Percentiles rank a stretch among this genome's conserved stretches.
Evolutionary conservation across 208 protist species (phyloP).

Genomic region (Wallacemonas sp.): DNA sequence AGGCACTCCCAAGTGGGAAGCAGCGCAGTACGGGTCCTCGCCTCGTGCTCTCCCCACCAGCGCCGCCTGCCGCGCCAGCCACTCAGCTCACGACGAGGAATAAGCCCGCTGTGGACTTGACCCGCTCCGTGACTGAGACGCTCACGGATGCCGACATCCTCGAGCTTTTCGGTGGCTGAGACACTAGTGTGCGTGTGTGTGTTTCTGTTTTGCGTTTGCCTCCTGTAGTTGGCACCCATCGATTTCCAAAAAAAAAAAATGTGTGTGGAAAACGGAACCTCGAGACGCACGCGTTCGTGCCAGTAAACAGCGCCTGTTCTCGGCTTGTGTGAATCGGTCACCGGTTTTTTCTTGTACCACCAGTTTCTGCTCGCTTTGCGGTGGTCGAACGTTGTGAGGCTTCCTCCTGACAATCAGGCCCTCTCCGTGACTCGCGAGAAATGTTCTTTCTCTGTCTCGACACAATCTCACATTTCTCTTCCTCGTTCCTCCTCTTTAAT

Average conservation of each 20-base stretch:
- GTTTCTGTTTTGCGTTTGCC: not conserved
- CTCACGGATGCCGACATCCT: constrained; percentile 77
- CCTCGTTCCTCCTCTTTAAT: too few species aligned
- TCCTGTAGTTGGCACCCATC: not conserved
- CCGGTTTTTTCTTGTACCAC: too few species aligned
- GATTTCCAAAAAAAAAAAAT: not conserved
- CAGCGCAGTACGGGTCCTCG: not conserved
- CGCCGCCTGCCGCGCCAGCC: not conserved
- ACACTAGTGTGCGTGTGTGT: not conserved
- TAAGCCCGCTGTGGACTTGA: constrained; percentile 18
- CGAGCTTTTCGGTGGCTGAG: constrained; percentile 60
- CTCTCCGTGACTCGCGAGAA: too few species aligned
- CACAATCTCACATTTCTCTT: too few species aligned
- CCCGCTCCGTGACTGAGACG: constrained; percentile 19
- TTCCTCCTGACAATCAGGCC: too few species aligned
- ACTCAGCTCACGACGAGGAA: not conserved
- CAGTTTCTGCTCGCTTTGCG: too few species aligned
- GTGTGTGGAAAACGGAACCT: too few species aligned
- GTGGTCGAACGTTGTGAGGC: too few species aligned
- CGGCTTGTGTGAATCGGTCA: too few species aligned
- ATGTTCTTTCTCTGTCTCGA: too few species aligned
- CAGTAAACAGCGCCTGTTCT: too few species aligned
- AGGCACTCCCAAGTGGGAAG: not conserved
- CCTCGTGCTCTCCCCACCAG: constrained; percentile 9
- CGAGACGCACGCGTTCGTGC: too few species aligned